These are phyloP conservation scores for Suillus ampliporus DNA, from an alignment of 768 basidiomycete species.

Conservation along the genomic window DNA sequence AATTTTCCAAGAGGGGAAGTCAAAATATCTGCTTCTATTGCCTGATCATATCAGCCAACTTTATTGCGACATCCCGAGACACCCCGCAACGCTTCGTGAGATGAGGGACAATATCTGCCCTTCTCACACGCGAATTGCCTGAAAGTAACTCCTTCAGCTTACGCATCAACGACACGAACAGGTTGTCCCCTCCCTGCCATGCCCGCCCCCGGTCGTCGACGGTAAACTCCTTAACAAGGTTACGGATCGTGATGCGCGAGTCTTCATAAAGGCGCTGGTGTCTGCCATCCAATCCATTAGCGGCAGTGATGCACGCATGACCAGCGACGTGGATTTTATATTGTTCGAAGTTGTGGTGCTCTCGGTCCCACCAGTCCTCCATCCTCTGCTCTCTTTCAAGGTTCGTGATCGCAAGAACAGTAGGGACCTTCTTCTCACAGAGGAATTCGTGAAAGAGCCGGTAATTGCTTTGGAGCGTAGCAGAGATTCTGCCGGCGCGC, in stretches of 20 bases:
- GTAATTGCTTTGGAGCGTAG: not conserved
- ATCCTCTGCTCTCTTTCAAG: constrained; percentile 35
- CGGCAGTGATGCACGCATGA: constrained; percentile 5
- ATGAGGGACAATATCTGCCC: not conserved
- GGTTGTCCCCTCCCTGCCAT: not conserved
- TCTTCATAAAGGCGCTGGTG: not conserved
- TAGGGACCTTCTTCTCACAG: constrained; percentile 35
- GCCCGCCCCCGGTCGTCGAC: not conserved
- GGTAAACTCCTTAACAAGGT: not conserved
- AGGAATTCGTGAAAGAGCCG: constrained; percentile 26
- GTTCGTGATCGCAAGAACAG: constrained; percentile 45
- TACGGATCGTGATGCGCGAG: not conserved
- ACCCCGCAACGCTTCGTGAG: constrained; percentile 10
- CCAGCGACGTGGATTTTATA: not conserved
- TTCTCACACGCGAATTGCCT: too few relatives aligned
- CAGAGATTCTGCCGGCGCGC: constrained; percentile 1
- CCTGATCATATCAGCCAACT: constrained; percentile 29
- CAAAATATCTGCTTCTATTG: not conserved
- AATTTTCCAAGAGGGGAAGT: too few relatives aligned
- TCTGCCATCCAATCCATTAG: not conserved
- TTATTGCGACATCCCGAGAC: constrained; percentile 31
- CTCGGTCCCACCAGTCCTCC: constrained; percentile 37
- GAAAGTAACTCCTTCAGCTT: too few relatives aligned
- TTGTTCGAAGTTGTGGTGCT: not conserved
- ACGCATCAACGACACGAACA: not conserved